Percentiles rank a stretch among this genome's conserved stretches.
Evolutionary conservation across 495 filamentous ascomycete species (phyloP).

Genomic region (Lentithecium fluviatile): DNA sequence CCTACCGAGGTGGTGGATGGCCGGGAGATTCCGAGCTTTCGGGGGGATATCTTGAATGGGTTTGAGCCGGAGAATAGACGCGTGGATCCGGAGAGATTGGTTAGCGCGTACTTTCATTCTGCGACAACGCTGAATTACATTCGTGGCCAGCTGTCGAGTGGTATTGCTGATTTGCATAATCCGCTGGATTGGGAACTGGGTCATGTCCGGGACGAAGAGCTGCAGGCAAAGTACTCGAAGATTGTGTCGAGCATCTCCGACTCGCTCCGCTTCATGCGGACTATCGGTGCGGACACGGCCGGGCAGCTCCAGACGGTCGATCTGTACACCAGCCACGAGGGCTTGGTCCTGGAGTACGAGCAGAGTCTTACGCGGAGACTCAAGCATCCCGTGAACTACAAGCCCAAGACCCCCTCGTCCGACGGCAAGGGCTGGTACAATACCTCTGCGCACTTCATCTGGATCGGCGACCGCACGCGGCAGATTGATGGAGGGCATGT

Average conservation of each 20-base stretch:
- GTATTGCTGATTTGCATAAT: slow-evolving; percentile 88
- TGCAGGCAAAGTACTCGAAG: slow-evolving; percentile 78
- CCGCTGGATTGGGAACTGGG: slow-evolving; percentile 93
- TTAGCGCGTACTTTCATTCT: slow-evolving; percentile 93
- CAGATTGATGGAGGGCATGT: slow-evolving; percentile 90
- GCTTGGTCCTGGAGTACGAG: slow-evolving; percentile 92
- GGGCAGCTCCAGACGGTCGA: slow-evolving; percentile 91
- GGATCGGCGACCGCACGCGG: slow-evolving; percentile 95
- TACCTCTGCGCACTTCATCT: slow-evolving; percentile 95
- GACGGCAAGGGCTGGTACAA: slow-evolving; percentile 62
- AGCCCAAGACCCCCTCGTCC: slow-evolving; percentile 2
- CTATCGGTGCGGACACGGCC: slow-evolving; percentile 83
- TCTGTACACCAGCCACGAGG: slow-evolving; percentile 92
- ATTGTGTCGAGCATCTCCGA: slow-evolving; percentile 87
- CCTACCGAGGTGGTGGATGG: slow-evolving; percentile 82
- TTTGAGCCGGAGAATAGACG: slow-evolving; percentile 67
- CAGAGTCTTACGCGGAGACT: slow-evolving; percentile 76
- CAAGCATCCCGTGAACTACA: slow-evolving; percentile 55
- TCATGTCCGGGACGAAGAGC: slow-evolving; percentile 80
- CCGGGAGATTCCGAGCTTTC: slow-evolving; percentile 79
- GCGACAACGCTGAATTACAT: slow-evolving; percentile 91
- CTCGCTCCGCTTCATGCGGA: slow-evolving; percentile 91
- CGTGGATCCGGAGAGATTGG: slow-evolving; percentile 78
- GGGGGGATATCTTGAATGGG: slow-evolving; percentile 94
- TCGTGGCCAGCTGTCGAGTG: slow-evolving; percentile 76